Percentiles rank a stretch among this genome's conserved stretches.
These are phyloP conservation scores for Prunus yedoensis DNA, from an alignment of 331 rosid genomes.

Conservation along the genomic window DNA sequence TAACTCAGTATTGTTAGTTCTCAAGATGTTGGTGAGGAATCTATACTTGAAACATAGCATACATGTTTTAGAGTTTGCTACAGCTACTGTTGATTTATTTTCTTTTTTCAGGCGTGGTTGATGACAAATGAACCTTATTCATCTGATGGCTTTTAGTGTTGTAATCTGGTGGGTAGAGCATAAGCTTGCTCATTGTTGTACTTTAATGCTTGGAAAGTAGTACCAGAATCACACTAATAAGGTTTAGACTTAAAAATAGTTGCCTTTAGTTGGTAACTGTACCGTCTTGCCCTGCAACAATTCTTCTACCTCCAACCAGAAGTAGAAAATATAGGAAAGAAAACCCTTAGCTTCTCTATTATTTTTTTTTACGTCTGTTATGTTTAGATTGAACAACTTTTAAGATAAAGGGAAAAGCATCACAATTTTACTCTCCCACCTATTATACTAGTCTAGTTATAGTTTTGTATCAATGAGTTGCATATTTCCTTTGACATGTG, in stretches of 20 bases:
- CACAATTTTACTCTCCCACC: neutral
- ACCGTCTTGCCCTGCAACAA: neutral
- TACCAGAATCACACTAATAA: neutral
- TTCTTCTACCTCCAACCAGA: neutral
- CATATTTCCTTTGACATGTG: neutral
- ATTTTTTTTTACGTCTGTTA: neutral
- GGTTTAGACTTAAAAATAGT: neutral
- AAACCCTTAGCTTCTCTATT: neutral
- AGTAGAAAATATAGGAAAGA: neutral
- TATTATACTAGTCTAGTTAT: neutral
- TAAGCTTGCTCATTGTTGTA: slow-evolving; percentile 9
- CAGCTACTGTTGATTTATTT: slow-evolving; percentile 15
- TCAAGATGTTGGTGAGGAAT: slow-evolving; percentile 8
- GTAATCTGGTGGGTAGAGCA: slow-evolving; percentile 29
- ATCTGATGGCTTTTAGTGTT: slow-evolving; percentile 25
- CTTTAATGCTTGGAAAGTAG: slow-evolving; percentile 5
- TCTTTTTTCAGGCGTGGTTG: slow-evolving; percentile 26
- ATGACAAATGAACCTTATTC: slow-evolving; percentile 29
- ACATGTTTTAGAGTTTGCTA: slow-evolving; percentile 14
- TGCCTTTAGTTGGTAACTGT: slow-evolving; percentile 10
- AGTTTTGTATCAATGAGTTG: neutral
- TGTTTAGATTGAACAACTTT: neutral
- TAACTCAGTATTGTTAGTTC: neutral
- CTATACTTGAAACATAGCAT: neutral
- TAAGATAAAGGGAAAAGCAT: neutral